Conservation (phyloP, 148 eudicot genomes). For the Polygonum maritimum region DNA sequence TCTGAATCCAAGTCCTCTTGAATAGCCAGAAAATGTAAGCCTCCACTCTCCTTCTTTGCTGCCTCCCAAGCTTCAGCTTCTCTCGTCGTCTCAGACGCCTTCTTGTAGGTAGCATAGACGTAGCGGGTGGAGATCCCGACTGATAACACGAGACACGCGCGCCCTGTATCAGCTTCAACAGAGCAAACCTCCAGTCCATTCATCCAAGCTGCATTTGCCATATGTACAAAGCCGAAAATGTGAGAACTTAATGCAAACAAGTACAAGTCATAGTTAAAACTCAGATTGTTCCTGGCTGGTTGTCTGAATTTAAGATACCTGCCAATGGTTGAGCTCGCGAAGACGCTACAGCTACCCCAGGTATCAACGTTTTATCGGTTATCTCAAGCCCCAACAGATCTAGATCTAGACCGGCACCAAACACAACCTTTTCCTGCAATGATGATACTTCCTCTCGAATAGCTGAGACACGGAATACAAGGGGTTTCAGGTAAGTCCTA, state of each 20-base stretch:
- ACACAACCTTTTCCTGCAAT: constrained; percentile 42
- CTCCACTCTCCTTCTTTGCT: constrained; percentile 74
- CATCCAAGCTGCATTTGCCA: constrained; percentile 71
- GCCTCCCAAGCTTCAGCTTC: constrained; percentile 99
- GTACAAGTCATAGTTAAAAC: too few relatives aligned
- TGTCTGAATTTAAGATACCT: constrained; percentile 21
- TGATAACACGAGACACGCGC: constrained; percentile 52
- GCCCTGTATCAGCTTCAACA: constrained; percentile 60
- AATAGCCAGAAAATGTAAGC: constrained; percentile 89
- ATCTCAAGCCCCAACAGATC: constrained; percentile 87
- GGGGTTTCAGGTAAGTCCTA: neutral
- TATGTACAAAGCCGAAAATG: neutral
- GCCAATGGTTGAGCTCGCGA: constrained; percentile 89
- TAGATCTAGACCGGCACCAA: constrained; percentile 79
- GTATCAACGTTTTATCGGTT: constrained; percentile 68
- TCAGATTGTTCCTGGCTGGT: too few relatives aligned
- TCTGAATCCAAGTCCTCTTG: constrained; percentile 81
- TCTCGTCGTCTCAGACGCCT: constrained; percentile 46
- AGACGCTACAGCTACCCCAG: constrained; percentile 88
- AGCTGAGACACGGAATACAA: constrained; percentile 27
- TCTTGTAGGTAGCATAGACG: constrained; percentile 68
- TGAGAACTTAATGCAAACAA: too few relatives aligned
- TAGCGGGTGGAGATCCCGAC: constrained; percentile 81
- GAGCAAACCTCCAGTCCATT: constrained; percentile 92
- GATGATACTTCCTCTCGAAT: constrained; percentile 58